Conservation (phyloP, 2,329 filamentous ascomycete species). For the Aspergillus texensis region DNA sequence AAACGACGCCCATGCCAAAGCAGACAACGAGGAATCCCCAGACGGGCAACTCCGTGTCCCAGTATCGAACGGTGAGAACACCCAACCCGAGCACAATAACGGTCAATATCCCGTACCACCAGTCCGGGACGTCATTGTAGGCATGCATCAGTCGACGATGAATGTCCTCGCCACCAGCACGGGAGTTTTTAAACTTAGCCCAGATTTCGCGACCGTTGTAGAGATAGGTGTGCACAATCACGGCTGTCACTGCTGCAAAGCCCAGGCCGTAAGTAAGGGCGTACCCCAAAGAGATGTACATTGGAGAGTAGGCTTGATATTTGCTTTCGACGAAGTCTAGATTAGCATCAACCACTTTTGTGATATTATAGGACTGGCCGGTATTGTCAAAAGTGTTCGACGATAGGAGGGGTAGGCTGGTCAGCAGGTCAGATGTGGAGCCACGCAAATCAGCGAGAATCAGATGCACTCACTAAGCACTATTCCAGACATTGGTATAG, state of each 20-base stretch:
- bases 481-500: conserved; percentile 57
- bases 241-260: conserved; percentile 39
- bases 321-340: conserved; percentile 36
- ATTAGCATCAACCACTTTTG: conserved; percentile 31
- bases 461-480: conserved; percentile 28
- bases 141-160: conserved; percentile 67
- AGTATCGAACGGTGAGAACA: conserved; percentile 33
- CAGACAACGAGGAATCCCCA: conserved; percentile 43
- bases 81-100: conserved; percentile 37
- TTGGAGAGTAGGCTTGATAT: conserved; percentile 44
- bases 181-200: conserved; percentile 35
- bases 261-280: conserved; percentile 41
- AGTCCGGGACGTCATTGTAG: conserved; percentile 64
- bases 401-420: conserved; percentile 31
- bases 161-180: conserved; percentile 56
- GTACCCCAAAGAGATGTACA: conserved; percentile 42
- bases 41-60: conserved; percentile 42
- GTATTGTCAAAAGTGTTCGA: conserved; percentile 38
- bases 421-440: neutral
- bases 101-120: conserved; percentile 57
- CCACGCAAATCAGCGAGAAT: neutral
- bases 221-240: conserved; percentile 37
- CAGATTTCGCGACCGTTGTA: conserved; percentile 40
- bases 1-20: conserved; percentile 40
- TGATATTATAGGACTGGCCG: conserved; percentile 33